Conservation (phyloP, 2,329 filamentous ascomycete species). For the Teratosphaeria pseudoeucalypti region DNA sequence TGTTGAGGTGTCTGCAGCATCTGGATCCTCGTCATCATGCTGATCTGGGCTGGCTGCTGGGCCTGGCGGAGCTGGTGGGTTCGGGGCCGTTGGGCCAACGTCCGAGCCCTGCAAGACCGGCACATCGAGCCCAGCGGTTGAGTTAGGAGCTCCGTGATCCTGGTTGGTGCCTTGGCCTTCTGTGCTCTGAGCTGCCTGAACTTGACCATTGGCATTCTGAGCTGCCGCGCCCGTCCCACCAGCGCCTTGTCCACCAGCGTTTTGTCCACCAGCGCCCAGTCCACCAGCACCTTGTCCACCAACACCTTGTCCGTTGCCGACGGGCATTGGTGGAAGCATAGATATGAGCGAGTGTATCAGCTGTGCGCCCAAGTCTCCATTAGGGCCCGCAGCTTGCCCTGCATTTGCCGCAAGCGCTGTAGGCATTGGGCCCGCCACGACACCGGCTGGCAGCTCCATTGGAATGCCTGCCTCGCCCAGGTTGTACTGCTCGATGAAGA, state of each 20-base stretch:
- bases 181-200: neutral
- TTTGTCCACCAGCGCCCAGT: neutral
- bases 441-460: neutral
- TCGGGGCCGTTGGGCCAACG: neutral
- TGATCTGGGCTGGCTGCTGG: neutral
- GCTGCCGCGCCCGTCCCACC: too few species aligned
- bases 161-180: neutral
- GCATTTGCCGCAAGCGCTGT: neutral
- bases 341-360: neutral
- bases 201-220: neutral
- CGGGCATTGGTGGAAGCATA: neutral
- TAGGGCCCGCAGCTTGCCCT: neutral
- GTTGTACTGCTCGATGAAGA: conserved; percentile 17
- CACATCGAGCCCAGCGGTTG: neutral
- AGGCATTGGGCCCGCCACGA: neutral
- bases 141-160: neutral
- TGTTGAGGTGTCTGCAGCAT: neutral
- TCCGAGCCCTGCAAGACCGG: neutral
- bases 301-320: neutral
- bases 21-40: neutral
- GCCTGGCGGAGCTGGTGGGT: neutral
- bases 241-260: neutral
- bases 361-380: neutral
- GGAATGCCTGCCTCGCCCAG: conserved; percentile 4
- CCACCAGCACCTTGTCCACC: neutral